Conservation (phyloP, 2,329 filamentous ascomycete genomes). For the Falciphora oryzae region DNA sequence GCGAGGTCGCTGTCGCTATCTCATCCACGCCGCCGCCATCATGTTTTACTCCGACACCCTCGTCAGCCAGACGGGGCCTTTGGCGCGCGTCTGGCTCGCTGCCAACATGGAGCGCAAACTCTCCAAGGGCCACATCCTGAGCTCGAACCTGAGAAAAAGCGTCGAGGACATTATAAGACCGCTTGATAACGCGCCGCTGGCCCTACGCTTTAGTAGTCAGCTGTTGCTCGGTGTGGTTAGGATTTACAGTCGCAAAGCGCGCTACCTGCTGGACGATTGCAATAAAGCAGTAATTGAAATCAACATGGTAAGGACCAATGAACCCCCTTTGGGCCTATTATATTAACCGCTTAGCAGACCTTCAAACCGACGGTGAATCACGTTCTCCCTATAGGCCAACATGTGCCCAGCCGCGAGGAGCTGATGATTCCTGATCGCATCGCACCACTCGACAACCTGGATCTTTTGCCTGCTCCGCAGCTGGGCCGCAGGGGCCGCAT, state of each 20-base stretch:
- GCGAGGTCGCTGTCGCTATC: background rate
- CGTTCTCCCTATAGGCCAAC: slow-evolving; percentile 79
- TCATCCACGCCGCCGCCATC: too few relatives aligned
- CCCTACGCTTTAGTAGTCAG: slow-evolving; percentile 87
- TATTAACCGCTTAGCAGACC: slow-evolving; percentile 47
- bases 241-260: slow-evolving; percentile 96
- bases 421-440: slow-evolving; percentile 88
- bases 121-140: slow-evolving; percentile 91
- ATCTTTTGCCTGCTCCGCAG: slow-evolving; percentile 61
- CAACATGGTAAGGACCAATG: slow-evolving; percentile 68
- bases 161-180: slow-evolving; percentile 93
- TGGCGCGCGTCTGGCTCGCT: slow-evolving; percentile 97
- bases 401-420: slow-evolving; percentile 76
- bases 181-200: slow-evolving; percentile 81
- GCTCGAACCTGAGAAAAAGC: slow-evolving; percentile 91
- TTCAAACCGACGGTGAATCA: slow-evolving; percentile 94
- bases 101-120: slow-evolving; percentile 98
- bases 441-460: slow-evolving; percentile 79
- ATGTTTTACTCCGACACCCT: slow-evolving; percentile 99
- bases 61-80: slow-evolving; percentile 90
- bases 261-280: slow-evolving; percentile 93
- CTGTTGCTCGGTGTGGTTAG: slow-evolving; percentile 90
- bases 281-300: slow-evolving; percentile 97
- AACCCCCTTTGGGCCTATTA: background rate
- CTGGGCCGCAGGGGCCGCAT: slow-evolving; percentile 51